A percentile compares a stretch with the other conserved stretches of the same genome.
Evolutionary conservation across 2,329 filamentous ascomycete genomes (phyloP).

Genomic region (Penicillium sp.): DNA sequence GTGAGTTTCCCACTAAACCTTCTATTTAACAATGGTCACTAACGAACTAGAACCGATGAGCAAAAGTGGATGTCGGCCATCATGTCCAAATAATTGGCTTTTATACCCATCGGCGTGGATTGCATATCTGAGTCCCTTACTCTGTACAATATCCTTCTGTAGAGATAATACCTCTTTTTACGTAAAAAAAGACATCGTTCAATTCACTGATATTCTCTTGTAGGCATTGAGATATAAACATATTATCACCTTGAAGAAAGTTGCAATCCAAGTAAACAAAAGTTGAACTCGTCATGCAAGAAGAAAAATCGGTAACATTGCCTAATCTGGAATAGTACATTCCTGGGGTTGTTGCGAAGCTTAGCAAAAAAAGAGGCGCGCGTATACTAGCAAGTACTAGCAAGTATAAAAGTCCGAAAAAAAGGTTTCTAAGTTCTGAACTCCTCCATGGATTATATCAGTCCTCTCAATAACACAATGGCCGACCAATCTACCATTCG

Average conservation of each 20-base stretch:
- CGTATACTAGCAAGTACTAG: background rate
- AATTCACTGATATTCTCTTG: too few species aligned
- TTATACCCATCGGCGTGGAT: conserved; percentile 1
- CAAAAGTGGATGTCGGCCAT: conserved; percentile 84
- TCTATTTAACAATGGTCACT: background rate
- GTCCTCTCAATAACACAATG: conserved; percentile 25
- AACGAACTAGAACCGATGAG: conserved; percentile 62
- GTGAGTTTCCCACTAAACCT: conserved; percentile 38
- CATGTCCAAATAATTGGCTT: conserved; percentile 45
- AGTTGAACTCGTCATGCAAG: background rate
- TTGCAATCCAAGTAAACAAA: background rate
- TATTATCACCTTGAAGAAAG: background rate
- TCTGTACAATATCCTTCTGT: conserved; percentile 6
- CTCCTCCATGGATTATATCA: conserved; percentile 2
- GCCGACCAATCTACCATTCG: conserved; percentile 38
- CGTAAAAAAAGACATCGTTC: background rate
- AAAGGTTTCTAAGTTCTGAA: background rate
- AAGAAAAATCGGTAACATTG: background rate
- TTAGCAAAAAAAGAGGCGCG: background rate
- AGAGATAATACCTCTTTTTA: background rate
- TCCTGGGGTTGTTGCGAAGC: background rate
- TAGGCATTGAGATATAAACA: background rate
- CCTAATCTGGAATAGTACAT: conserved; percentile 2
- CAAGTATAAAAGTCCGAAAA: background rate
- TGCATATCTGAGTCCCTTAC: background rate